Conservation (phyloP, 2,329 filamentous ascomycete genomes). For the Lecanicillium sp. region DNA sequence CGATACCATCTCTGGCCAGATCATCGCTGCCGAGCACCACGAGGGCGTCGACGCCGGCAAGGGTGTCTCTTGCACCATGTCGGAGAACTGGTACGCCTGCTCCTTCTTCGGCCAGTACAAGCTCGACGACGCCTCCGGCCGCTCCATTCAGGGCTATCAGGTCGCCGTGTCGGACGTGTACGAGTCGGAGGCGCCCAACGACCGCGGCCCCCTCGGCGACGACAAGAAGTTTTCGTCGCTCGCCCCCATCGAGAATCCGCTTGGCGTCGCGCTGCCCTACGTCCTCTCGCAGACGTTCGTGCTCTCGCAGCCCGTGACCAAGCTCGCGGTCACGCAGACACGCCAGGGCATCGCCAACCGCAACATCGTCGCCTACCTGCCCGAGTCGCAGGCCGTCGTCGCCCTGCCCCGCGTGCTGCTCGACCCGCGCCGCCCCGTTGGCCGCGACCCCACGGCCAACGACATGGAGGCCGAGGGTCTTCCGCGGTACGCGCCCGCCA, state of each 20-base stretch:
- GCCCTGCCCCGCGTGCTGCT: slow-evolving; percentile 73
- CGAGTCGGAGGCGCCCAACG: slow-evolving; percentile 76
- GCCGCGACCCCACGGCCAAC: slow-evolving; percentile 70
- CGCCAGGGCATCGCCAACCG: slow-evolving; percentile 85
- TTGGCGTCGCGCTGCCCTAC: slow-evolving; percentile 58
- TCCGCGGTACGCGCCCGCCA: slow-evolving; percentile 63
- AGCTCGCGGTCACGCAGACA: slow-evolving; percentile 80
- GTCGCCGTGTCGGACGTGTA: slow-evolving; percentile 83
- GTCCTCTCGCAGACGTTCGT: slow-evolving; percentile 77
- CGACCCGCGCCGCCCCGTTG: slow-evolving; percentile 80
- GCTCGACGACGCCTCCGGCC: slow-evolving; percentile 47
- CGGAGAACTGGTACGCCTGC: slow-evolving; percentile 95
- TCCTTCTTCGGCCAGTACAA: slow-evolving; percentile 63
- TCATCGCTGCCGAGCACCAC: slow-evolving; percentile 67
- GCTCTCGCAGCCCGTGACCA: slow-evolving; percentile 69
- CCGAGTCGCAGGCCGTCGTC: slow-evolving; percentile 66
- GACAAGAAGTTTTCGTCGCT: slow-evolving; percentile 72
- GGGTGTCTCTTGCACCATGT: slow-evolving; percentile 69
- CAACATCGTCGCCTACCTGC: slow-evolving; percentile 72
- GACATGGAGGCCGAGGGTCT: slow-evolving; percentile 79
- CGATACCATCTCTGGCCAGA: slow-evolving; percentile 77
- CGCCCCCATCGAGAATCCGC: slow-evolving; percentile 52
- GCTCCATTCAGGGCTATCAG: slow-evolving; percentile 73
- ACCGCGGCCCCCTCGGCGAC: slow-evolving; percentile 71
- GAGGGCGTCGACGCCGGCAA: slow-evolving; percentile 67